A percentile compares a stretch with the other conserved stretches of the same genome.
phyloP scores from a whole-genome alignment of 176 grass and related monocot species.

The Eragrostis nindensis region DNA sequence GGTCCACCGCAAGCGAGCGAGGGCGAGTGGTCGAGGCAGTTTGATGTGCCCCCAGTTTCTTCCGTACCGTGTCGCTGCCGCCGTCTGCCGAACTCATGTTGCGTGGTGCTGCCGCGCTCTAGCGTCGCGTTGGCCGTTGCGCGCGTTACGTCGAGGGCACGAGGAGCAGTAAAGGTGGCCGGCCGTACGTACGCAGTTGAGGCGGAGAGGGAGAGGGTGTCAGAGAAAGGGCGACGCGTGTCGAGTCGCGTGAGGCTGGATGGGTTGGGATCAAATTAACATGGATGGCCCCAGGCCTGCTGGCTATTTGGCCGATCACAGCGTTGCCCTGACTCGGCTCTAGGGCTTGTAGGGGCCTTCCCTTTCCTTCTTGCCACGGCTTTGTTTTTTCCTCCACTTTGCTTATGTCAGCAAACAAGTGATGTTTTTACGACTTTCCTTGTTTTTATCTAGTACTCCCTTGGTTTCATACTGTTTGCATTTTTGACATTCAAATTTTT shows the following conservation, averaged over 20 bases:
- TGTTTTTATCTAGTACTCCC: too few species aligned
- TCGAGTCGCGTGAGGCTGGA: conserved; percentile 24
- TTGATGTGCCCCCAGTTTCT: conserved; percentile 31
- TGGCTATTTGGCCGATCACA: not conserved
- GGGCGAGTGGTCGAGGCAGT: not conserved
- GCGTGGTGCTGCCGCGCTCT: not conserved
- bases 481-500: too few species aligned
- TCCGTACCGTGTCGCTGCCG: conserved; percentile 14
- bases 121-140: not conserved
- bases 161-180: not conserved
- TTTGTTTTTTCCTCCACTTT: conserved; percentile 19
- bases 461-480: too few species aligned
- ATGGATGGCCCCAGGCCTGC: not conserved
- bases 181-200: conserved; percentile 6
- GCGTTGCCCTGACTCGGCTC: not conserved
- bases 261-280: not conserved
- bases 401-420: not conserved
- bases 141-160: not conserved
- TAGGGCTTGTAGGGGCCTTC: conserved; percentile 44
- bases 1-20: not conserved
- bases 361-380: conserved; percentile 25
- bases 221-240: conserved; percentile 39
- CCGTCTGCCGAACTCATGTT: not conserved
- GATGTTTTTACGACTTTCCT: too few species aligned
- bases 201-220: conserved; percentile 16